phyloP scores from a whole-genome alignment of 768 basidiomycete species.

The Boletus reticulatus region DNA sequence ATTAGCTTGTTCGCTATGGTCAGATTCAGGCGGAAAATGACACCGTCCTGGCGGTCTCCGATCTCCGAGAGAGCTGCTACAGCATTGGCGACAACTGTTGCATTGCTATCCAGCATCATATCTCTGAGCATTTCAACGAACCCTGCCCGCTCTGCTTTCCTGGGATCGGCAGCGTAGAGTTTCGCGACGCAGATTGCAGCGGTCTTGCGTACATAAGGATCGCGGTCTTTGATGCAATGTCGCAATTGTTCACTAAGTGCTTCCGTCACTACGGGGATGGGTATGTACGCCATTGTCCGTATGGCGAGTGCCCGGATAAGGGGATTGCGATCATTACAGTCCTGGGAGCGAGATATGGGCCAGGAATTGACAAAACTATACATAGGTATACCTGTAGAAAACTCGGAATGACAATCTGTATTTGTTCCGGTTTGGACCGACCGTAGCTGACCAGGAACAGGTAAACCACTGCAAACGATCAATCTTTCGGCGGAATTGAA shows the following conservation, averaged over 20 bases:
- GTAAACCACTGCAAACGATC: slow-evolving; percentile 76
- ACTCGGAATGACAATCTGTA: slow-evolving; percentile 86
- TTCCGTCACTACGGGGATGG: slow-evolving; percentile 83
- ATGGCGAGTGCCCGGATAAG: slow-evolving; percentile 96
- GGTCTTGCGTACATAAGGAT: slow-evolving; percentile 98
- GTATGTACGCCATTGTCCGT: slow-evolving; percentile 99
- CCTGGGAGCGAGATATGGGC: slow-evolving; percentile 47
- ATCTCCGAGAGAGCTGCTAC: slow-evolving; percentile 98
- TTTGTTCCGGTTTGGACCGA: slow-evolving; percentile 88
- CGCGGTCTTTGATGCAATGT: slow-evolving; percentile 89
- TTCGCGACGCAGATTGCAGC: slow-evolving; percentile 98
- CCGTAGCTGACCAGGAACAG: slow-evolving; percentile 98
- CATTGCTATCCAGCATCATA: slow-evolving; percentile 89
- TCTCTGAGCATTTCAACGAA: slow-evolving; percentile 92
- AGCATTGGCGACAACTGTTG: slow-evolving; percentile 96
- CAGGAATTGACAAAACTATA: slow-evolving; percentile 3
- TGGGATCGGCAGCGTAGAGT: slow-evolving; percentile 84
- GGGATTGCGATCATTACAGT: slow-evolving; percentile 94
- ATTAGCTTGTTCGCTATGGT: slow-evolving; percentile 88
- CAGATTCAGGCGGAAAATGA: slow-evolving; percentile 86
- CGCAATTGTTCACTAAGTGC: slow-evolving; percentile 86
- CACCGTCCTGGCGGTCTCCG: slow-evolving; percentile 91
- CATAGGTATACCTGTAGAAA: slow-evolving; percentile 70
- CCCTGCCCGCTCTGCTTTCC: slow-evolving; percentile 82
- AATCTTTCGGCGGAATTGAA: not conserved